Evolutionary conservation across 345 rosid species (phyloP).

Genomic region (Camelina hispida): DNA sequence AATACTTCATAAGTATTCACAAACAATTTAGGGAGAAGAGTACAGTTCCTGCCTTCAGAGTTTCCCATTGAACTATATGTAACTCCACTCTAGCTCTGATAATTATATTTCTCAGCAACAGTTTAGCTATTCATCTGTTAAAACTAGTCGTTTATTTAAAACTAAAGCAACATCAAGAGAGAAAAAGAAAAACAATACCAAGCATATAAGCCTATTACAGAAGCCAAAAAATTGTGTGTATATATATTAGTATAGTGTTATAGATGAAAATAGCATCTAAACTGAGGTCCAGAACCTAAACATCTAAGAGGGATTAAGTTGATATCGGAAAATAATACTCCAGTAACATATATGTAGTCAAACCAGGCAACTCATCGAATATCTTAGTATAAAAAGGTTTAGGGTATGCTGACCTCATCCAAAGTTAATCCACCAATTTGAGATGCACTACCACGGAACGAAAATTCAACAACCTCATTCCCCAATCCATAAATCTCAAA

Average conservation of each 20-base stretch:
- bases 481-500: slow-evolving; percentile 98
- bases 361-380: slow-evolving; percentile 8
- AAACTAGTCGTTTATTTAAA: slow-evolving; percentile 1
- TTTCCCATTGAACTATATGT: slow-evolving; percentile 10
- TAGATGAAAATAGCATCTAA: slow-evolving; percentile 11
- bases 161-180: slow-evolving; percentile 18
- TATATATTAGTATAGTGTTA: neutral
- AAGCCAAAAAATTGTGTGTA: slow-evolving; percentile 27
- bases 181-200: neutral
- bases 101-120: neutral
- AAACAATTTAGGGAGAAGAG: neutral
- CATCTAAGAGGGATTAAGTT: slow-evolving; percentile 17
- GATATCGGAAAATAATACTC: slow-evolving; percentile 7
- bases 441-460: slow-evolving; percentile 91
- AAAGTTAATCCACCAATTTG: slow-evolving; percentile 86
- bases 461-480: slow-evolving; percentile 77
- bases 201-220: slow-evolving; percentile 7
- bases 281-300: slow-evolving; percentile 27
- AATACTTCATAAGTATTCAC: slow-evolving; percentile 1
- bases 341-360: slow-evolving; percentile 6
- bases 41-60: slow-evolving; percentile 25
- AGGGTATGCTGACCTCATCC: slow-evolving; percentile 75
- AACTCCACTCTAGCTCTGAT: slow-evolving; percentile 13
- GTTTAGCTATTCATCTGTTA: slow-evolving; percentile 14
- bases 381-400: slow-evolving; percentile 14